These are phyloP conservation scores for Rhizophora apiculata DNA, from an alignment of 345 rosid species.

Conservation along the genomic window DNA sequence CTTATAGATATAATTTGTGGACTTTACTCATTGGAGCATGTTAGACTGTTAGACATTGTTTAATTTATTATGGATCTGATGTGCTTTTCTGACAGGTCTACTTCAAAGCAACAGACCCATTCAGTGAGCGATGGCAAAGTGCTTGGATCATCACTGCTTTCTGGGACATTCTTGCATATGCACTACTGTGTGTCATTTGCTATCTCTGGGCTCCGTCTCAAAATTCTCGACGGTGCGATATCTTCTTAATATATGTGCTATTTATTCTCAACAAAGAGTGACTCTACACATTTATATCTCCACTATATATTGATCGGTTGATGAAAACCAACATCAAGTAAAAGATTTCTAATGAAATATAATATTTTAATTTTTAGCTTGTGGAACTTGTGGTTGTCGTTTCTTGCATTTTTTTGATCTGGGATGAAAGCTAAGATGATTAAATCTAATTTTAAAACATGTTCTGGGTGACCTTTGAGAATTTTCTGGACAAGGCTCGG, in stretches of 20 bases:
- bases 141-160: slow-evolving; percentile 96
- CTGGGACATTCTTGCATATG: slow-evolving; percentile 84
- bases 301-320: background rate
- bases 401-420: background rate
- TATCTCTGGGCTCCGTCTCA: slow-evolving; percentile 96
- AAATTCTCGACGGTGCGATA: slow-evolving; percentile 71
- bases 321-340: background rate
- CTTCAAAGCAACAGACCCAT: slow-evolving; percentile 96
- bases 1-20: background rate
- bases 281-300: background rate
- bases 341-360: background rate
- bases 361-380: background rate
- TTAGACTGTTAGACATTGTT: background rate
- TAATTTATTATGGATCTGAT: slow-evolving; percentile 13
- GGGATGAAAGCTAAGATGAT: too few relatives aligned
- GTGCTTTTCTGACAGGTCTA: slow-evolving; percentile 56
- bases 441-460: too few relatives aligned
- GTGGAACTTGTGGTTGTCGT: slow-evolving; percentile 1
- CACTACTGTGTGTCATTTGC: slow-evolving; percentile 75
- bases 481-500: too few relatives aligned
- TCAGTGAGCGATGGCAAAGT: slow-evolving; percentile 82
- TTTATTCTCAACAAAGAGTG: background rate
- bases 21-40: background rate
- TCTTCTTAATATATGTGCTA: background rate
- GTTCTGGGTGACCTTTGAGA: too few relatives aligned